phyloP scores from a whole-genome alignment of 495 filamentous ascomycete species.

The Tuber microsphaerosporum region DNA sequence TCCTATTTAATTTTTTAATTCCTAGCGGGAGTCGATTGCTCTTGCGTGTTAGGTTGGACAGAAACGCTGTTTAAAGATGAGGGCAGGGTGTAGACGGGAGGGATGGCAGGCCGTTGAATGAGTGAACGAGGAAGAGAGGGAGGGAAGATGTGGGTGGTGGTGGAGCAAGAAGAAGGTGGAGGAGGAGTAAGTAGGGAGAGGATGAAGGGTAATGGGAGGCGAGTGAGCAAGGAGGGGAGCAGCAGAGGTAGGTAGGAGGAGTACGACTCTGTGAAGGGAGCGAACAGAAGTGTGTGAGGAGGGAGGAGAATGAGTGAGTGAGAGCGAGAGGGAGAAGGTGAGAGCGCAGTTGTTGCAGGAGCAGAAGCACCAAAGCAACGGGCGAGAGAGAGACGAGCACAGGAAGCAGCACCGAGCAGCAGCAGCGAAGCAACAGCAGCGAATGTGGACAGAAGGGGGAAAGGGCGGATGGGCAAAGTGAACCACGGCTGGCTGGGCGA shows the following conservation, averaged over 20 bases:
- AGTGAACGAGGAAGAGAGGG: slow-evolving; percentile 22
- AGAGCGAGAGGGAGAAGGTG: slow-evolving; percentile 10
- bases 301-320: slow-evolving; percentile 12
- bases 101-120: slow-evolving; percentile 17
- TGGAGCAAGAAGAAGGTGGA: slow-evolving; percentile 23
- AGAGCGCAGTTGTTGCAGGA: slow-evolving; percentile 5
- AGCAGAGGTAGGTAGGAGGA: slow-evolving; percentile 1
- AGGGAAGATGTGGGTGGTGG: slow-evolving; percentile 21
- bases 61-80: slow-evolving; percentile 22
- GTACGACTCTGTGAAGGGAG: neutral
- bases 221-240: slow-evolving; percentile 32
- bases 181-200: slow-evolving; percentile 28
- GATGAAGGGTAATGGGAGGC: slow-evolving; percentile 28
- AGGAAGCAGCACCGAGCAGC: slow-evolving; percentile 27
- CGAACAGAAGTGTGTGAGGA: slow-evolving; percentile 22
- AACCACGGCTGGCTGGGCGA: slow-evolving; percentile 28
- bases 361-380: slow-evolving; percentile 12
- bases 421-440: slow-evolving; percentile 11
- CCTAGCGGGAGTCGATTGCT: slow-evolving; percentile 19
- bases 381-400: slow-evolving; percentile 18
- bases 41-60: slow-evolving; percentile 22
- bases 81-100: slow-evolving; percentile 17
- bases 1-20: slow-evolving; percentile 9
- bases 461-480: slow-evolving; percentile 31
- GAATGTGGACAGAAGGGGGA: slow-evolving; percentile 38